Evolutionary conservation across 1,284 basidiomycete genomes (phyloP).

Genomic region (Schizophyllum commune): DNA sequence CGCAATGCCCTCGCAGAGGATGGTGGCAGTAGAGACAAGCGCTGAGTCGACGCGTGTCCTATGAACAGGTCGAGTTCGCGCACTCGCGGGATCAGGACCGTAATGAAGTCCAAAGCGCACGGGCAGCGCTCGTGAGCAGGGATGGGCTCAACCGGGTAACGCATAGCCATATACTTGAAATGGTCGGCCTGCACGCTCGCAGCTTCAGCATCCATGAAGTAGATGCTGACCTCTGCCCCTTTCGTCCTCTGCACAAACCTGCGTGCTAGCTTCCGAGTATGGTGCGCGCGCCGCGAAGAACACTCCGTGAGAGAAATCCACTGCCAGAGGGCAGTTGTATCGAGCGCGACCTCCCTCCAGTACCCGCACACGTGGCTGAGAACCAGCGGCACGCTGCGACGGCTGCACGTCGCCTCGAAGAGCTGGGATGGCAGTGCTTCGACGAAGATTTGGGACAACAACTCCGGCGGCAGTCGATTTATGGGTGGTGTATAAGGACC

Average conservation of each 20-base stretch:
- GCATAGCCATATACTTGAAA: too few species aligned
- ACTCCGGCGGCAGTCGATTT: not conserved
- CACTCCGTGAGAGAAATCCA: not conserved
- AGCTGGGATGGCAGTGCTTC: not conserved
- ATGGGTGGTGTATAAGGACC: not conserved
- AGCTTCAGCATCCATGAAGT: not conserved
- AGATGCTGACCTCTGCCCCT: not conserved
- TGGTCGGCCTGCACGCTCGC: too few species aligned
- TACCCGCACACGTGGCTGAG: not conserved
- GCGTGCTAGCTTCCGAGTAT: not conserved
- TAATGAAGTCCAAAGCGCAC: too few species aligned
- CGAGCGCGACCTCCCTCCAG: not conserved
- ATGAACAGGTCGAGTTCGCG: too few species aligned
- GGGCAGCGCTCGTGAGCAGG: too few species aligned
- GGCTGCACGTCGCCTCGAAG: not conserved
- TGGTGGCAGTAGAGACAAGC: too few species aligned
- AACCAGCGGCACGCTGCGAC: not conserved
- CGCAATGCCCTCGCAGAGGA: too few species aligned
- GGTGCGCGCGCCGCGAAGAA: not conserved
- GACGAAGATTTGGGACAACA: not conserved
- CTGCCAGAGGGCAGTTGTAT: not conserved
- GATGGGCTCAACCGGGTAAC: too few species aligned
- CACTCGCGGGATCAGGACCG: too few species aligned
- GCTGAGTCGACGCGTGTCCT: too few species aligned
- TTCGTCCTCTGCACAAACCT: not conserved